A percentile compares a stretch with the other conserved stretches of the same genome.
Conservation (phyloP, 768 basidiomycete species). For the Gymnopilus junonius region DNA sequence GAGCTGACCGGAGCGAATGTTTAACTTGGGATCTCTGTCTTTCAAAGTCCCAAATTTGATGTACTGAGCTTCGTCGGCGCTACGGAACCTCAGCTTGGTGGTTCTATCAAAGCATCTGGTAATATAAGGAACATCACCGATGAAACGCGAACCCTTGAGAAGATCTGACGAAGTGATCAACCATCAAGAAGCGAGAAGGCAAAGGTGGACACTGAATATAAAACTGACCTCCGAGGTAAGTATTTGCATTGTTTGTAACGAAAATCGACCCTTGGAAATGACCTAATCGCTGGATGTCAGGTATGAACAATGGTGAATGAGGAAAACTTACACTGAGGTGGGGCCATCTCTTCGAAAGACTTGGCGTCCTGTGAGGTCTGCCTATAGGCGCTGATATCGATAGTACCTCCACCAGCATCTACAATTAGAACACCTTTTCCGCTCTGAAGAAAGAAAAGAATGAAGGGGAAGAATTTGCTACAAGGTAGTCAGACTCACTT, state of each 20-base stretch:
- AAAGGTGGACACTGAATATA: neutral
- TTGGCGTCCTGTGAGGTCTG: conserved; percentile 31
- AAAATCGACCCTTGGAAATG: conserved; percentile 52
- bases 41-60: conserved; percentile 48
- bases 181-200: neutral
- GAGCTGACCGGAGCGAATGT: conserved; percentile 50
- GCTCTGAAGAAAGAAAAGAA: conserved; percentile 28
- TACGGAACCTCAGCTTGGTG: conserved; percentile 47
- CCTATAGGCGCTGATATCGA: conserved; percentile 63
- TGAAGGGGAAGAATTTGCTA: neutral
- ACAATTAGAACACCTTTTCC: conserved; percentile 56
- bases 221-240: conserved; percentile 39
- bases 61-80: conserved; percentile 40
- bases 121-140: conserved; percentile 44
- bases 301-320: neutral
- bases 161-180: conserved; percentile 30
- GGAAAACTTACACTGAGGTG: conserved; percentile 40
- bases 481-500: conserved; percentile 22
- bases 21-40: conserved; percentile 42
- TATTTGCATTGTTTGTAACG: conserved; percentile 44
- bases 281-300: conserved; percentile 6
- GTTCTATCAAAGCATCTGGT: conserved; percentile 46
- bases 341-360: conserved; percentile 52
- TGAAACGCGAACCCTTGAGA: conserved; percentile 42
- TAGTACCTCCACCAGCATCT: conserved; percentile 67